Evolutionary conservation across 163 green algal species (phyloP).

Genomic region (Prototheca wickerhamii): DNA sequence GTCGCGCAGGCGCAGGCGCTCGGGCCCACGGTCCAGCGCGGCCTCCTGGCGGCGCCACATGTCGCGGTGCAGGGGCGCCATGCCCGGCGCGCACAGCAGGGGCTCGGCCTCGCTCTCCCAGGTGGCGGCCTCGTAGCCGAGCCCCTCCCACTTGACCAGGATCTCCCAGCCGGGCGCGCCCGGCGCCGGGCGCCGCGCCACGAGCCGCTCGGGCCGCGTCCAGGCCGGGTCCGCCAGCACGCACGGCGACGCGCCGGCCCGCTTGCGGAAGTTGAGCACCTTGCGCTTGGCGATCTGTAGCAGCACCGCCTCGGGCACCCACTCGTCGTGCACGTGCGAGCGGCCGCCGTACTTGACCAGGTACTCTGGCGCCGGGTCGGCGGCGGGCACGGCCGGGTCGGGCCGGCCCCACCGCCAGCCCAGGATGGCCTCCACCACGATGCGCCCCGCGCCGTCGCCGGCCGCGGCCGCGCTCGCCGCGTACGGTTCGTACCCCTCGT

Average conservation of each 20-base stretch:
- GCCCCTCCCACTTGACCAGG: slow-evolving; percentile 70
- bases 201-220: slow-evolving; percentile 57
- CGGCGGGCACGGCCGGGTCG: neutral
- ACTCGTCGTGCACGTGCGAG: slow-evolving; percentile 79
- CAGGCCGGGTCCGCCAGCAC: slow-evolving; percentile 46
- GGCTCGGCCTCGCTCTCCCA: slow-evolving; percentile 66
- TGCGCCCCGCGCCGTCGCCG: slow-evolving; percentile 16
- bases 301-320: slow-evolving; percentile 62
- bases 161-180: slow-evolving; percentile 77
- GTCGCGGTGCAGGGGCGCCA: slow-evolving; percentile 43
- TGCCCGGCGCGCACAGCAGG: slow-evolving; percentile 44
- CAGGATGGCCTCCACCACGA: slow-evolving; percentile 60
- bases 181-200: slow-evolving; percentile 55
- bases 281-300: slow-evolving; percentile 62
- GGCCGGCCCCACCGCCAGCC: slow-evolving; percentile 53
- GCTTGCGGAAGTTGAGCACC: slow-evolving; percentile 76
- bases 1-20: neutral
- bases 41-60: slow-evolving; percentile 60
- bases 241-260: slow-evolving; percentile 45
- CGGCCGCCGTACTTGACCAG: slow-evolving; percentile 72
- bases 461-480: slow-evolving; percentile 1
- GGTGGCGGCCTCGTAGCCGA: slow-evolving; percentile 65
- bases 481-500: slow-evolving; percentile 41
- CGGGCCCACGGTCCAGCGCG: slow-evolving; percentile 28
- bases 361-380: slow-evolving; percentile 48